phyloP scores from a whole-genome alignment of 495 filamentous ascomycete species.

The Trichoderma gamsii region DNA sequence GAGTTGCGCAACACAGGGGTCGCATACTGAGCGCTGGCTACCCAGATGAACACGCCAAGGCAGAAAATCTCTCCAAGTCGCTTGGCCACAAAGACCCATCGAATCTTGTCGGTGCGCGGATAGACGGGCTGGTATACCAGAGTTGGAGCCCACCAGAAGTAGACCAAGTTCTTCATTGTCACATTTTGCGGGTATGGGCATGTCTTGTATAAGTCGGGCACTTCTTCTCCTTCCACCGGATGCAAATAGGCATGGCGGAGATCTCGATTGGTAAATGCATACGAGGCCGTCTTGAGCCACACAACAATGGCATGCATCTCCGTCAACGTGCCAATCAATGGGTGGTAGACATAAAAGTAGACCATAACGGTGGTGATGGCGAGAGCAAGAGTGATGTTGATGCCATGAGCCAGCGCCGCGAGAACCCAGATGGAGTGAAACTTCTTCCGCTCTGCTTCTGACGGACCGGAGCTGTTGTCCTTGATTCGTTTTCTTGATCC shows the following conservation, averaged over 20 bases:
- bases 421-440: slow-evolving; percentile 71
- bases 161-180: slow-evolving; percentile 74
- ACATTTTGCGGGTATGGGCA: slow-evolving; percentile 90
- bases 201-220: slow-evolving; percentile 73
- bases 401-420: slow-evolving; percentile 67
- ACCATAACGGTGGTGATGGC: slow-evolving; percentile 75
- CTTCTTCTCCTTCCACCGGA: slow-evolving; percentile 51
- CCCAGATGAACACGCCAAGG: slow-evolving; percentile 84
- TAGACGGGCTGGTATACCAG: slow-evolving; percentile 96
- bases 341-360: slow-evolving; percentile 86
- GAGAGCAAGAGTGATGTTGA: slow-evolving; percentile 80
- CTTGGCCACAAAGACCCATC: slow-evolving; percentile 82
- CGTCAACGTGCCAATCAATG: slow-evolving; percentile 83
- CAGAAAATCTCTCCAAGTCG: slow-evolving; percentile 68
- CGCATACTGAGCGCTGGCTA: slow-evolving; percentile 86
- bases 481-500: slow-evolving; percentile 56
- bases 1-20: slow-evolving; percentile 83
- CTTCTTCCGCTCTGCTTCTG: slow-evolving; percentile 49
- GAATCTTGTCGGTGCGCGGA: slow-evolving; percentile 67
- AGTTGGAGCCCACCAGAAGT: slow-evolving; percentile 97
- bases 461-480: slow-evolving; percentile 42
- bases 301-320: slow-evolving; percentile 91
- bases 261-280: slow-evolving; percentile 94
- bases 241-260: slow-evolving; percentile 81
- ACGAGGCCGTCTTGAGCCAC: slow-evolving; percentile 91